Evolutionary conservation across 768 basidiomycete species (phyloP), one percentile per base, ranked within the genome.

Genomic region (Hypsizygus marmoreus): DNA sequence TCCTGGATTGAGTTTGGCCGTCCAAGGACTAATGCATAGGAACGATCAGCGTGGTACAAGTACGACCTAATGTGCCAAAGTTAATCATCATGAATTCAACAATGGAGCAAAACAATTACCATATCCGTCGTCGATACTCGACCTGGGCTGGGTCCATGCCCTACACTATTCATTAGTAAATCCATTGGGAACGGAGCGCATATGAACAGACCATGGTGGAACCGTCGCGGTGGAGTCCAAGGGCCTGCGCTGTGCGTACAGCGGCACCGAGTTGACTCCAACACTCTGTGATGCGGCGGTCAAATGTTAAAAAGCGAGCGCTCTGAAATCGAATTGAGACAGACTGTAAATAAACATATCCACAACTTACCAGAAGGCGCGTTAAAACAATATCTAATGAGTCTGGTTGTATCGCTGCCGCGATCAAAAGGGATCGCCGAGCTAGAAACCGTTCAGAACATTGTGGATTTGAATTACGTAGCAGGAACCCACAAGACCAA

Each of bases 251-350:
- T 24, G 94, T 97, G 48, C 93, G 71, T 11, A 97, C 86, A 37
- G 91, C 91, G 5, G 94, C 93, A 26, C 94, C 94, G 13, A 97
- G 74, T 58, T 95, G 92, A 62, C 90, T 92, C 92, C 94, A 97
- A 58, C 93, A 94, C 68, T 97, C 94, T 6, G 93, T 94, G 47
- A 95, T 88, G 36, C 89, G 82, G 37, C 88, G 81, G 60, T 91
- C 88, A 58, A 91, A 80, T 51, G 81, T 81, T 43, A 81, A 60
- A 59, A 80, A 80, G 10, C 79, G 73, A 36, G 79, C 78, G 51
- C 77, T 79, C 78, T 81, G 40, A 1, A 35, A 32, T 23, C 12
- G 6, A 37, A 57, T 40, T 29, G 77, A 79, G 51, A 79, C 73
- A 26, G 69, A 66, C 35, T 68, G 63, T 51, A 72, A 70, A 50